Percentiles rank a stretch among this genome's conserved stretches.
These are phyloP conservation scores for Thecaphora thlaspeos DNA, from an alignment of 1,284 basidiomycete species.

Conservation along the genomic window DNA sequence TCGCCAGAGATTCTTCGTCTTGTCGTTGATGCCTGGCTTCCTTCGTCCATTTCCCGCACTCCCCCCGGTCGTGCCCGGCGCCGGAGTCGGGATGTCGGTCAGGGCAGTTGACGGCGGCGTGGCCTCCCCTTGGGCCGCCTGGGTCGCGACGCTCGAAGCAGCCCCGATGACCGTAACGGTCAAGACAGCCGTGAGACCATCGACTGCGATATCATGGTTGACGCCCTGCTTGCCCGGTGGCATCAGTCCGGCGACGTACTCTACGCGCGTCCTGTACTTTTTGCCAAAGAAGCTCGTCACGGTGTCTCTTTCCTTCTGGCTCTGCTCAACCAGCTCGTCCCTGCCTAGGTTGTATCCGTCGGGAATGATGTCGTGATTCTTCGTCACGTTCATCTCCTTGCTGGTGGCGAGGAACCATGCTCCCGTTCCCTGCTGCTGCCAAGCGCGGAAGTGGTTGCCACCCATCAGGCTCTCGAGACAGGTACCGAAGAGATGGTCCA, in stretches of 20 bases:
- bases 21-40: background rate
- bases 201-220: constrained; percentile 59
- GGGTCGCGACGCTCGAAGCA: too few species aligned
- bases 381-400: constrained; percentile 27
- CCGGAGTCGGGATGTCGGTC: too few species aligned
- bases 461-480: constrained; percentile 74
- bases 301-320: constrained; percentile 18
- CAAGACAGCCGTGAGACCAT: constrained; percentile 43
- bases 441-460: constrained; percentile 79
- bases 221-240: constrained; percentile 63
- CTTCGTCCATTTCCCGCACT: too few species aligned
- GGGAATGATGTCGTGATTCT: constrained; percentile 36
- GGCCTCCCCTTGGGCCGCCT: too few species aligned
- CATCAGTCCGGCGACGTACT: constrained; percentile 64
- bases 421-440: constrained; percentile 62
- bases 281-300: constrained; percentile 36
- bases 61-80: too few species aligned
- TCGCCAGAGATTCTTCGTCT: background rate
- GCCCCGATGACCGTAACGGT: constrained; percentile 21
- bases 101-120: too few species aligned
- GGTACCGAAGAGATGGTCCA: constrained; percentile 36
- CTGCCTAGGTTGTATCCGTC: constrained; percentile 60
- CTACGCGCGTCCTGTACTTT: constrained; percentile 62
- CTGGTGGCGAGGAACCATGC: constrained; percentile 74
- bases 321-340: constrained; percentile 66